Evolutionary conservation across 2,329 filamentous ascomycete genomes (phyloP).

Genomic region (Penicillium sclerotigenum): DNA sequence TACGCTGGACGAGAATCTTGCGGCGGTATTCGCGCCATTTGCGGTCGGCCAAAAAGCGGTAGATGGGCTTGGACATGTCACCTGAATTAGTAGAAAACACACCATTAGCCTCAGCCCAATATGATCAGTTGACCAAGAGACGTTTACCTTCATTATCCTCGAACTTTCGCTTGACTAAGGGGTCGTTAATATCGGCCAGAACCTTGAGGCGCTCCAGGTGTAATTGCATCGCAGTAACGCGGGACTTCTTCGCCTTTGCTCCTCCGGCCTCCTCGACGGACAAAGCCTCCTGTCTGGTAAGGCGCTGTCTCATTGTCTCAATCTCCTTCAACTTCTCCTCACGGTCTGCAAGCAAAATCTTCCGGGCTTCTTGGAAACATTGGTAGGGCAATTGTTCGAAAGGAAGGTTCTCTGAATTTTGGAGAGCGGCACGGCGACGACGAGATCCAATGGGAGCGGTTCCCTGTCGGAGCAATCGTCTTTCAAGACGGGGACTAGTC

Average conservation of each 20-base stretch:
- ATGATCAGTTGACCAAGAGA: neutral
- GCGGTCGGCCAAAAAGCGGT: slow-evolving; percentile 79
- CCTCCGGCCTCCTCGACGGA: slow-evolving; percentile 60
- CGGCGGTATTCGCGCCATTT: slow-evolving; percentile 86
- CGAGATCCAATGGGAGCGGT: slow-evolving; percentile 76
- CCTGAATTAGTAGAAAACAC: slow-evolving; percentile 50
- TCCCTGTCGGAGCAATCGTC: slow-evolving; percentile 64
- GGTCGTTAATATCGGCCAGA: slow-evolving; percentile 90
- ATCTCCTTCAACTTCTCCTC: slow-evolving; percentile 76
- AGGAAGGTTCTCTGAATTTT: slow-evolving; percentile 64
- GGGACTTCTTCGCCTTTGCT: slow-evolving; percentile 61
- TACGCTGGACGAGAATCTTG: slow-evolving; percentile 76
- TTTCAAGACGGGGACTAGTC: slow-evolving; percentile 61
- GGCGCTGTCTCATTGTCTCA: slow-evolving; percentile 61
- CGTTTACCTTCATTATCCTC: slow-evolving; percentile 79
- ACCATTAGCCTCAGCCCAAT: slow-evolving; percentile 20
- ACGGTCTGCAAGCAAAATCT: slow-evolving; percentile 75
- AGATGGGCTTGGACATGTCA: slow-evolving; percentile 95
- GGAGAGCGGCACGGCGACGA: slow-evolving; percentile 72
- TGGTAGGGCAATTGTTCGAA: slow-evolving; percentile 96
- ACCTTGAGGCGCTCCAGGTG: slow-evolving; percentile 80
- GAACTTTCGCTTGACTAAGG: slow-evolving; percentile 85
- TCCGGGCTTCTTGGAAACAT: slow-evolving; percentile 93
- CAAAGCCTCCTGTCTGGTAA: slow-evolving; percentile 63
- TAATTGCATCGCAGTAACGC: slow-evolving; percentile 66